Percentiles rank a stretch among this genome's conserved stretches.
phyloP scores from a whole-genome alignment of 441 rosid species.

The Hura crepitans region DNA sequence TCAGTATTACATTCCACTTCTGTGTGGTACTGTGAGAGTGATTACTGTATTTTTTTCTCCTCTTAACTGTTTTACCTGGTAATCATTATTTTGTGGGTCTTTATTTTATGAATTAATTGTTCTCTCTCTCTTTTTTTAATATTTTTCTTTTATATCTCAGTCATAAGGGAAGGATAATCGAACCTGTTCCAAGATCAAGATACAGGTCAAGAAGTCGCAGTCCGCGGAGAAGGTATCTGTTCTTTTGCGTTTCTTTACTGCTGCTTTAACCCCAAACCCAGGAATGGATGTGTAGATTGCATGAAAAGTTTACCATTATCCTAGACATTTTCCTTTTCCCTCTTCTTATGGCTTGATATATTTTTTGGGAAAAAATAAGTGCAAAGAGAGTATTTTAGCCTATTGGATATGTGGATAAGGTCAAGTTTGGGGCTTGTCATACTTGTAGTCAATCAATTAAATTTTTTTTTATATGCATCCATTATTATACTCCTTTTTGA shows the following conservation, averaged over 20 bases:
- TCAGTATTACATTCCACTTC: not conserved
- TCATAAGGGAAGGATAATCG: conserved; percentile 49
- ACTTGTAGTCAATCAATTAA: not conserved
- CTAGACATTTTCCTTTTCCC: no score
- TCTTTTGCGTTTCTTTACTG: not conserved
- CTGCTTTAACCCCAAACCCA: not conserved
- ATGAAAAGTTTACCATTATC: no score
- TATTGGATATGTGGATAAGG: no score
- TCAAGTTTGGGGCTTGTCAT: not conserved
- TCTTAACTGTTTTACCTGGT: not conserved
- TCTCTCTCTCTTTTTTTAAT: not conserved
- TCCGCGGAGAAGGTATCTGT: conserved; percentile 41
- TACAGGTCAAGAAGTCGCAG: conserved; percentile 52
- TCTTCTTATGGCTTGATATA: not conserved
- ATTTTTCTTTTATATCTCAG: conserved; percentile 23
- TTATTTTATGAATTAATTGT: not conserved
- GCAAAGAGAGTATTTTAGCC: not conserved
- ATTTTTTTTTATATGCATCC: not conserved
- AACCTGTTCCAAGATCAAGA: conserved; percentile 39
- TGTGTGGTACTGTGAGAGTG: not conserved
- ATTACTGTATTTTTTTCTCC: not conserved
- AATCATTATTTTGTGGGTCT: not conserved
- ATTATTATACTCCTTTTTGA: not conserved
- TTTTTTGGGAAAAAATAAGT: not conserved
- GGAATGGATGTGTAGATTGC: not conserved